A percentile compares a stretch with the other conserved stretches of the same genome.
phyloP scores from a whole-genome alignment of 2,329 filamentous ascomycete species.

The Claviceps sp. region DNA sequence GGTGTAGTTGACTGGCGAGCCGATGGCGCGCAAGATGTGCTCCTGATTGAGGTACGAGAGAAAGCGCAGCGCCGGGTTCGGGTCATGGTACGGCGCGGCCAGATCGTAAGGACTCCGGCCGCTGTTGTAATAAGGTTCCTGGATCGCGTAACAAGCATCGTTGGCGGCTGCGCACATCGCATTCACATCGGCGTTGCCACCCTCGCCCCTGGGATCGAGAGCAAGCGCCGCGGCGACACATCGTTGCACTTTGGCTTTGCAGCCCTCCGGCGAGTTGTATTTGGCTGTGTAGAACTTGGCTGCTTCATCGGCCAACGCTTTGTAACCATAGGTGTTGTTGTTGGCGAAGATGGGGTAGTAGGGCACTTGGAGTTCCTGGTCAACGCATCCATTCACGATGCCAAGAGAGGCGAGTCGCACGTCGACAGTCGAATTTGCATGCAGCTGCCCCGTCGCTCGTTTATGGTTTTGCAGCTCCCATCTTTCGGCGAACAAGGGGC shows the following conservation, averaged over 20 bases:
- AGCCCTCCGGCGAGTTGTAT: constrained; percentile 28
- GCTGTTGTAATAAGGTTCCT: constrained; percentile 41
- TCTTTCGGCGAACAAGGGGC: constrained; percentile 45
- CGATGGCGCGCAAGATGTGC: constrained; percentile 43
- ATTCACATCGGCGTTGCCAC: constrained; percentile 24
- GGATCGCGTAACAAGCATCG: constrained; percentile 31
- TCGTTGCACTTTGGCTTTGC: constrained; percentile 34
- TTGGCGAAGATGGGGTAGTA: constrained; percentile 43
- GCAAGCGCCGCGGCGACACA: constrained; percentile 33
- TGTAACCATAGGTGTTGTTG: constrained; percentile 53
- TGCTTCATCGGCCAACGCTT: constrained; percentile 38
- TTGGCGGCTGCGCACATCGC: constrained; percentile 40
- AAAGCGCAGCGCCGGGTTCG: constrained; percentile 50
- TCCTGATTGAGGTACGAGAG: constrained; percentile 51
- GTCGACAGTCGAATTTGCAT: constrained; percentile 38
- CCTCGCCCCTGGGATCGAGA: constrained; percentile 28
- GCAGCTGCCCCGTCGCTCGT: constrained; percentile 34
- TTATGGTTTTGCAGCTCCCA: constrained; percentile 49
- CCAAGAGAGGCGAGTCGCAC: constrained; percentile 51
- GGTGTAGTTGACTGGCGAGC: constrained; percentile 48
- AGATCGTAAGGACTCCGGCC: constrained; percentile 49
- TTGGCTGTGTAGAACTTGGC: constrained; percentile 31
- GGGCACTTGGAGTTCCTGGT: constrained; percentile 46
- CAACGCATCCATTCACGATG: constrained; percentile 60
- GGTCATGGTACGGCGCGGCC: constrained; percentile 38